Evolutionary conservation across 1,284 basidiomycete species (phyloP), one percentile per base, ranked within the genome.

Genomic region (Trichosporon sp.): DNA sequence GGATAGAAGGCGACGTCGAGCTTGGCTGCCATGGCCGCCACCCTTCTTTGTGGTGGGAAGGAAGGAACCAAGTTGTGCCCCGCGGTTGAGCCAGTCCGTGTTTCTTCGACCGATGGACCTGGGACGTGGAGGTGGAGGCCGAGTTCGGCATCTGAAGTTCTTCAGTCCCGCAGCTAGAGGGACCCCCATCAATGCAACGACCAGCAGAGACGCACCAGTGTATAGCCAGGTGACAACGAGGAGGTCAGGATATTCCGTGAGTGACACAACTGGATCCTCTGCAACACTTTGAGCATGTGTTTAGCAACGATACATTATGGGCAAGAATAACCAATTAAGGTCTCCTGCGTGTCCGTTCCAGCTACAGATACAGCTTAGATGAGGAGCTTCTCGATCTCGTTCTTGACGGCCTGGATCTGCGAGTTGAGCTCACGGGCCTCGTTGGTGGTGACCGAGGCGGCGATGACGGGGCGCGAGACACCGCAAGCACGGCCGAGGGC

Each of bases 391-490:
- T 96, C 93, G 77, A 98, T 94, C 73, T 90, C 90, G 75, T 89
- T 87, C 87, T 98, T 98, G 85, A 97, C 88, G 70, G 90, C 92
- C 81, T 89, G 88, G 80, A 99, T 97, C 86, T 98, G 94, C 81
- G 91, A 91, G 76, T 90, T 89, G 65, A 99, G 87, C 85, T 99
- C 96, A 81, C 91, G 90, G 64, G 93, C 92, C 86, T 99, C 96
- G 81, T 95, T 96, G 73, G 95, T 98, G 32, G 94, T 98, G 74
- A 99, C 91, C 78, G 92, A 95, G 65, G 92, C 93, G 74, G 96
- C 91, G 75, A 99, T 98, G 77, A 99, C 97, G 48, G 96, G 93
- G 74, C 97, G 88, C 56, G 93, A 92, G 67, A 99, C 96, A 75
- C 96, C 94, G 85, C 96, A 99, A 54, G 96, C 96, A 70, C 96